Conservation (phyloP, 768 basidiomycete species). For the Crassisporium funariophilum region DNA sequence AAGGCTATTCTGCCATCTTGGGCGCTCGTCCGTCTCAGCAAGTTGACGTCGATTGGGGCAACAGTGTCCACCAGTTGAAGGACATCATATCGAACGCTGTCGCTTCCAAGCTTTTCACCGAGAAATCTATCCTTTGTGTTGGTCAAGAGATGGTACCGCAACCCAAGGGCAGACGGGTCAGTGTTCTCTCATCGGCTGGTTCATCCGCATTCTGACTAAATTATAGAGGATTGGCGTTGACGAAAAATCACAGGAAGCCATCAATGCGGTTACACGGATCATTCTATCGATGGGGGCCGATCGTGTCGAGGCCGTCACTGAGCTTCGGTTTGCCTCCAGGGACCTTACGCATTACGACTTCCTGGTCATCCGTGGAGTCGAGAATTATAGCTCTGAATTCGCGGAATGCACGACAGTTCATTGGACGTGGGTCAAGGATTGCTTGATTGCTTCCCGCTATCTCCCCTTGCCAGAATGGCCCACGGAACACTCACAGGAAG, state of each 20-base stretch:
- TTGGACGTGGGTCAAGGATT: slow-evolving; percentile 78
- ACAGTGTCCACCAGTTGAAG: slow-evolving; percentile 49
- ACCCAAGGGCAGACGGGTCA: slow-evolving; percentile 42
- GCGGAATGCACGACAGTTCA: slow-evolving; percentile 41
- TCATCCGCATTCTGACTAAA: background rate
- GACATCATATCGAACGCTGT: slow-evolving; percentile 63
- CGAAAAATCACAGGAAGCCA: slow-evolving; percentile 40
- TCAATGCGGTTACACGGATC: slow-evolving; percentile 59
- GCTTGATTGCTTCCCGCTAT: slow-evolving; percentile 64
- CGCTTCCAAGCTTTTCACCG: slow-evolving; percentile 57
- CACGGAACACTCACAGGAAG: slow-evolving; percentile 27
- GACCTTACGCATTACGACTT: slow-evolving; percentile 52
- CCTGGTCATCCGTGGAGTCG: slow-evolving; percentile 58
- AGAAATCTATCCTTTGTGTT: slow-evolving; percentile 60
- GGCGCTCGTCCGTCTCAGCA: slow-evolving; percentile 44
- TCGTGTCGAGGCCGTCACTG: slow-evolving; percentile 64
- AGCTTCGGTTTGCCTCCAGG: slow-evolving; percentile 42
- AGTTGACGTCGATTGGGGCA: slow-evolving; percentile 51
- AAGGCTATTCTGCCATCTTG: slow-evolving; percentile 54
- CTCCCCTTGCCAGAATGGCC: slow-evolving; percentile 37
- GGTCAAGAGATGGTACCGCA: slow-evolving; percentile 56
- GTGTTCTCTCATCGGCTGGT: background rate
- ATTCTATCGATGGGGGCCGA: slow-evolving; percentile 78
- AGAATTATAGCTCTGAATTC: slow-evolving; percentile 30
- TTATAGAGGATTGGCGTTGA: slow-evolving; percentile 27